A percentile compares a stretch with the other conserved stretches of the same genome.
Evolutionary conservation across 1,284 basidiomycete genomes (phyloP).

Genomic region (Rhodofomes roseus): DNA sequence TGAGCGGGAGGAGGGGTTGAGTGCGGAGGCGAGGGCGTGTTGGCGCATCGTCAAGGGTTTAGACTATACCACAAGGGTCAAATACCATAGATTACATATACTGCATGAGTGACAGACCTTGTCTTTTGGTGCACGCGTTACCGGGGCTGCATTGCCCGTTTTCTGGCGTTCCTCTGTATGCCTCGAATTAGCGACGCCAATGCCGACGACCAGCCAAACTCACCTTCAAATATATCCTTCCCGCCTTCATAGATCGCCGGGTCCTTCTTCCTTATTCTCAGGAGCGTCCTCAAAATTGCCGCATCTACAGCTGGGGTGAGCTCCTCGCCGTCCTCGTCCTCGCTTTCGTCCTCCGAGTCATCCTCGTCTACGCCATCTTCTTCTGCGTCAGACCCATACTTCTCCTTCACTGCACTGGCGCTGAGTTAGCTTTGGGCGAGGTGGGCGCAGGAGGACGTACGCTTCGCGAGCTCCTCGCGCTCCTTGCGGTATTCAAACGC

Average conservation of each 20-base stretch:
- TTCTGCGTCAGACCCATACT: conserved; percentile 75
- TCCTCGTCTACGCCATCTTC: conserved; percentile 44
- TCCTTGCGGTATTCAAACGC: conserved; percentile 81
- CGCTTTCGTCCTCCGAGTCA: conserved; percentile 80
- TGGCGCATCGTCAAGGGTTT: conserved; percentile 63
- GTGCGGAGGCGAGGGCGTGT: conserved; percentile 53
- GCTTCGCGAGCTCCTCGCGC: conserved; percentile 75
- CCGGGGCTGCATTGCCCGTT: conserved; percentile 28
- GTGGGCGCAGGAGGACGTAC: conserved; percentile 40
- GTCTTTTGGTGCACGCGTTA: conserved; percentile 36
- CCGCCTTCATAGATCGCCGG: conserved; percentile 77
- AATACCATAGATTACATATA: not conserved
- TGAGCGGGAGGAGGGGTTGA: conserved; percentile 48
- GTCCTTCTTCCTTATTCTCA: conserved; percentile 82
- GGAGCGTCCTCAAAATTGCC: conserved; percentile 90
- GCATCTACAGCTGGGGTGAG: conserved; percentile 93
- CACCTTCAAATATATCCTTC: conserved; percentile 76
- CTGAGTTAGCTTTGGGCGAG: not conserved
- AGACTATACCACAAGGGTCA: conserved; percentile 28
- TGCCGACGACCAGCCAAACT: conserved; percentile 16
- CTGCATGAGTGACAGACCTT: conserved; percentile 40
- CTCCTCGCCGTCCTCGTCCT: conserved; percentile 95
- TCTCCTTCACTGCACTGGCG: conserved; percentile 66
- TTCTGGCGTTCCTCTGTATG: conserved; percentile 62
- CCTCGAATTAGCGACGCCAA: not conserved